Percentiles rank a stretch among this genome's conserved stretches.
Evolutionary conservation across 148 eudicot genomes (phyloP).

Genomic region (Vaccinium darrowii): DNA sequence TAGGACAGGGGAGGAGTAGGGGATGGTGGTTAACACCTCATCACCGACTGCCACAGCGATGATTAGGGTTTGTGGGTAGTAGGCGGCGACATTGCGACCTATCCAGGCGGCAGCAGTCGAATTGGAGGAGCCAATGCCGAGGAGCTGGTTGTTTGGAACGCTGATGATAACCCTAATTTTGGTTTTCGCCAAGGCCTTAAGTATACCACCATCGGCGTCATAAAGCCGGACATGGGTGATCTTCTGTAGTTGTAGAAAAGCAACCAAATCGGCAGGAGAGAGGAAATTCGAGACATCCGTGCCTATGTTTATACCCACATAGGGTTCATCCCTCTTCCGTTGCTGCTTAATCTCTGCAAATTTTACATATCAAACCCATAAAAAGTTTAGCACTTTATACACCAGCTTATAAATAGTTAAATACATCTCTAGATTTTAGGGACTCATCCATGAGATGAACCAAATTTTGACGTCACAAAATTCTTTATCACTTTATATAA

Average conservation of each 20-base stretch:
- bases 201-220: conserved; percentile 63
- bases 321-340: conserved; percentile 51
- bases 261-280: conserved; percentile 57
- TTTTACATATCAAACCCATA: background rate
- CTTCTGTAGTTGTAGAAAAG: conserved; percentile 65
- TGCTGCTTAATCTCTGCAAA: conserved; percentile 51
- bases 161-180: conserved; percentile 75
- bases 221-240: conserved; percentile 73
- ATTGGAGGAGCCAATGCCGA: conserved; percentile 79
- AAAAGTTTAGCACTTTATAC: background rate
- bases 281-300: conserved; percentile 66
- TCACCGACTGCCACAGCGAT: conserved; percentile 83
- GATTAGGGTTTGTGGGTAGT: conserved; percentile 69
- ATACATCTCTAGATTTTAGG: background rate
- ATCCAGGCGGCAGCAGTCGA: conserved; percentile 87
- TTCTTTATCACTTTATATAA: background rate
- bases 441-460: background rate
- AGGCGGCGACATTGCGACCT: conserved; percentile 60
- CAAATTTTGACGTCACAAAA: background rate
- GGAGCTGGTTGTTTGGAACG: conserved; percentile 82
- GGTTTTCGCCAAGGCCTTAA: conserved; percentile 67
- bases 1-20: conserved; percentile 67
- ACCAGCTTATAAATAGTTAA: background rate
- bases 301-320: conserved; percentile 77
- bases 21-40: conserved; percentile 73